Conservation (phyloP, 208 protist genomes). For the Wallacemonas sp. region DNA sequence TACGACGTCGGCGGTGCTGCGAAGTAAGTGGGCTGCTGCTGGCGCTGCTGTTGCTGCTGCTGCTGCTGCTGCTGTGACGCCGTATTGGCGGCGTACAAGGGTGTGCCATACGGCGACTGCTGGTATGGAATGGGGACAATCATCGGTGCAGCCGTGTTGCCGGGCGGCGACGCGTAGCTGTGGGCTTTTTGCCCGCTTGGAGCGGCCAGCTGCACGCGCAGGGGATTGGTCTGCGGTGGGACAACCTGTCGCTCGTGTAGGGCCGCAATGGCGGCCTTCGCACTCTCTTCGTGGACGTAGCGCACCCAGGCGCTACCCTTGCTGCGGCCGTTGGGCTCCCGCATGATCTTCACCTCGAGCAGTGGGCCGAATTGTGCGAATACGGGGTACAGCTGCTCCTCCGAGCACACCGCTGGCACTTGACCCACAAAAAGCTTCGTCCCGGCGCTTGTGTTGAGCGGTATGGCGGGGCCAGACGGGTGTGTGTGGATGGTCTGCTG, state of each 20-base stretch:
- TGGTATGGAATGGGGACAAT: conserved; percentile 22
- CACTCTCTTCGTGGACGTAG: conserved; percentile 67
- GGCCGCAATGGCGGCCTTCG: conserved; percentile 61
- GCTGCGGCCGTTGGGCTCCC: conserved; percentile 68
- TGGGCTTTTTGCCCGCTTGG: conserved; percentile 33
- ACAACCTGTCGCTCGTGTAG: conserved; percentile 81
- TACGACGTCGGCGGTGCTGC: neutral
- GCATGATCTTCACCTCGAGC: conserved; percentile 87
- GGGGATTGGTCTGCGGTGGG: conserved; percentile 83
- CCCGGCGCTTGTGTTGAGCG: conserved; percentile 47
- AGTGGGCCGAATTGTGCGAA: conserved; percentile 71
- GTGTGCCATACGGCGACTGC: conserved; percentile 12
- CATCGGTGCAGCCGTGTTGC: conserved; percentile 13
- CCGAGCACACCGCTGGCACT: conserved; percentile 82
- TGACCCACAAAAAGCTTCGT: conserved; percentile 90
- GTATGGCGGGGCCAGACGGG: neutral
- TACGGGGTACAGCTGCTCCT: conserved; percentile 76
- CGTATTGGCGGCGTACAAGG: conserved; percentile 15
- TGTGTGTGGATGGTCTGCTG: conserved; percentile 10
- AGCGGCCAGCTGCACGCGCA: conserved; percentile 79
- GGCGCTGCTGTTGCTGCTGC: conserved; percentile 19
- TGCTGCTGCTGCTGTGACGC: conserved; percentile 1
- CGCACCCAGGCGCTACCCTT: conserved; percentile 86
- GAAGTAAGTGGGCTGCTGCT: conserved; percentile 15
- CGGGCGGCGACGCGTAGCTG: conserved; percentile 16